Conservation (phyloP, 1,284 basidiomycete genomes). For the Meira miltonrushii region DNA sequence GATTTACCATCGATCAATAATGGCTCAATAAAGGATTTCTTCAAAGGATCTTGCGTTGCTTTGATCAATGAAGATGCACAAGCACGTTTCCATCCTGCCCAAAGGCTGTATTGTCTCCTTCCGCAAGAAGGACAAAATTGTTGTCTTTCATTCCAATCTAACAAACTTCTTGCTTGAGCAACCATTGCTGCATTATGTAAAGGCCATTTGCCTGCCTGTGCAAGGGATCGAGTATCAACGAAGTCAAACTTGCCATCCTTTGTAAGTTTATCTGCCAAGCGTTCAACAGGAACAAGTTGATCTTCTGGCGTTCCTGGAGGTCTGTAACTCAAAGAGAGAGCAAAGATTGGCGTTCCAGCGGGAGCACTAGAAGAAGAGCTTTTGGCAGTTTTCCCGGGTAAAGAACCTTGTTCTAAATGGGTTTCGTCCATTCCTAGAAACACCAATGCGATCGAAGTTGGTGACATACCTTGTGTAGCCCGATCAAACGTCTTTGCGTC, state of each 20-base stretch:
- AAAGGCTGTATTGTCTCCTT: slow-evolving; percentile 72
- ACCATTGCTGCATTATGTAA: slow-evolving; percentile 36
- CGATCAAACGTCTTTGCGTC: slow-evolving; percentile 22
- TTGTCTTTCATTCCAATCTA: slow-evolving; percentile 50
- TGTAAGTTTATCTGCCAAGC: slow-evolving; percentile 18
- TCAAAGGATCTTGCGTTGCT: not conserved
- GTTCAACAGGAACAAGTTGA: not conserved
- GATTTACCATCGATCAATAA: not conserved
- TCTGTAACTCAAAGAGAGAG: slow-evolving; percentile 39
- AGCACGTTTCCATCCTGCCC: slow-evolving; percentile 90
- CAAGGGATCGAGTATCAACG: slow-evolving; percentile 37
- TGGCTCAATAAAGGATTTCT: not conserved
- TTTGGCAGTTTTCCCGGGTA: slow-evolving; percentile 27
- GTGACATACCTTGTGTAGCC: slow-evolving; percentile 30
- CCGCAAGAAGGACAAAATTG: slow-evolving; percentile 88
- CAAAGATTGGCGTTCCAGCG: slow-evolving; percentile 42
- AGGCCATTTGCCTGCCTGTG: slow-evolving; percentile 26
- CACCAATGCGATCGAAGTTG: slow-evolving; percentile 31
- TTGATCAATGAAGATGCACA: slow-evolving; percentile 57
- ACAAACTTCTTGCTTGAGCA: slow-evolving; percentile 35
- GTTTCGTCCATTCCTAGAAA: slow-evolving; percentile 44
- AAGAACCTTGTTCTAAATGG: slow-evolving; percentile 10
- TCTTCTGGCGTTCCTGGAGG: slow-evolving; percentile 12
- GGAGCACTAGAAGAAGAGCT: slow-evolving; percentile 19
- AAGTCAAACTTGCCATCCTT: slow-evolving; percentile 33